These are phyloP conservation scores for Pestalotiopsis sp. DNA, from an alignment of 2,329 filamentous ascomycete genomes.

Conservation along the genomic window DNA sequence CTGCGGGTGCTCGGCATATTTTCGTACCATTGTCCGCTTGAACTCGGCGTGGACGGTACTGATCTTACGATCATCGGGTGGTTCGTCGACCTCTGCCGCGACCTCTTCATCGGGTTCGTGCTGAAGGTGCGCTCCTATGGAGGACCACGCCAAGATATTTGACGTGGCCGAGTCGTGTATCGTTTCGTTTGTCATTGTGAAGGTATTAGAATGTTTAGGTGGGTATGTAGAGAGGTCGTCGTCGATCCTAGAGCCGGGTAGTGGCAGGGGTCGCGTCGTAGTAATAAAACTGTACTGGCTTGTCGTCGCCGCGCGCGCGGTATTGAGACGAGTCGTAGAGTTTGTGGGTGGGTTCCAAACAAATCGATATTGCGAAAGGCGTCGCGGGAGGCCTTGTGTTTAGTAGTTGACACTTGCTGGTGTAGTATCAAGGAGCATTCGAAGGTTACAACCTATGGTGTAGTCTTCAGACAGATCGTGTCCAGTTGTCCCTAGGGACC, in stretches of 20 bases:
- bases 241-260: neutral
- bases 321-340: neutral
- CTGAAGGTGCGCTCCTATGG: conserved; percentile 46
- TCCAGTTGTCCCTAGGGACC: conserved; percentile 44
- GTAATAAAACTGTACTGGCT: neutral
- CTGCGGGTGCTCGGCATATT: conserved; percentile 62
- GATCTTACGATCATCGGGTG: conserved; percentile 65
- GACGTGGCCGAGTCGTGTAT: conserved; percentile 41
- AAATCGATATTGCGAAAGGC: neutral
- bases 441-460: conserved; percentile 24
- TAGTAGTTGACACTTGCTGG: conserved; percentile 13
- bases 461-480: conserved; percentile 27
- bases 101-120: conserved; percentile 61
- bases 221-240: neutral
- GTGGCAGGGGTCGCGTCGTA: conserved; percentile 6
- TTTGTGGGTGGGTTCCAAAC: neutral
- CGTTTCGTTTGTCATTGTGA: conserved; percentile 39
- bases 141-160: conserved; percentile 48
- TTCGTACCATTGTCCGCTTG: conserved; percentile 49
- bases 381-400: neutral
- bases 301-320: neutral
- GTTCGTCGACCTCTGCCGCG: conserved; percentile 81
- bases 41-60: conserved; percentile 40
- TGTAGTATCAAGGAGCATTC: conserved; percentile 12
- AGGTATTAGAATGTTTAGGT: neutral